Base-by-base conservation (phyloP, 306 rosid species). In the Ormosia semicastrata region DNA sequence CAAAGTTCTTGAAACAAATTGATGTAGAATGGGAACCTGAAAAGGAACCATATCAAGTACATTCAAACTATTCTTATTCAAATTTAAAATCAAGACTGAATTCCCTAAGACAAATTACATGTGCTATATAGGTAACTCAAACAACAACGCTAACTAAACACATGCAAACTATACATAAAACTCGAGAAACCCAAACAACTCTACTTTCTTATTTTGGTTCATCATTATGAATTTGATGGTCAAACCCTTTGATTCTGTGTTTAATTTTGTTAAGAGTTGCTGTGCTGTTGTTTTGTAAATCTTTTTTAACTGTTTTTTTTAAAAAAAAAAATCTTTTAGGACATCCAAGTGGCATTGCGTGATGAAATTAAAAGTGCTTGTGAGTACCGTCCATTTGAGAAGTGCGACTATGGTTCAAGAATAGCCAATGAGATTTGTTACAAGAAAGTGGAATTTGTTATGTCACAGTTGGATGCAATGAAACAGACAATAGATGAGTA, bases 301-400 rank as follows among this genome's bases (percentile, higher is more conserved):
- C 39, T 81, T 46, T 10, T 8, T 12, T 70, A 63, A n/a, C 44
- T 13, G 8, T 29, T 62, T 18, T 24, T 24, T 24, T 24, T 24
- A 24, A 24, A 24, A 24, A 24, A 24, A 24, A 24, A 10, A 10
- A 18, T 30, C 30, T 73, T 78, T 43, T 75, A 94, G 97, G 99
- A 95, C 78, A 93, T 95, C 81, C 99, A 95, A 79, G 91, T 93
- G 70, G 90, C 97, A 0, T 73, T 95, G 84, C 94, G 95, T 67
- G 95, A 90, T 85, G 98, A 95, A 81, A 95, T 95, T 84, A 92
- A 93, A 86, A 89, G 97, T 81, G 97, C 98, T 2, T 95, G 98
- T 53, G 99, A 93, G 75, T 91, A 93, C 78, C 97, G 98, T 77
- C 98, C 99, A 17, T 93, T 93, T 84, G 99, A 95, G 92, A 95